Evolutionary conservation across 768 basidiomycete genomes (phyloP).

Genomic region (Sporobolomyces roseus): DNA sequence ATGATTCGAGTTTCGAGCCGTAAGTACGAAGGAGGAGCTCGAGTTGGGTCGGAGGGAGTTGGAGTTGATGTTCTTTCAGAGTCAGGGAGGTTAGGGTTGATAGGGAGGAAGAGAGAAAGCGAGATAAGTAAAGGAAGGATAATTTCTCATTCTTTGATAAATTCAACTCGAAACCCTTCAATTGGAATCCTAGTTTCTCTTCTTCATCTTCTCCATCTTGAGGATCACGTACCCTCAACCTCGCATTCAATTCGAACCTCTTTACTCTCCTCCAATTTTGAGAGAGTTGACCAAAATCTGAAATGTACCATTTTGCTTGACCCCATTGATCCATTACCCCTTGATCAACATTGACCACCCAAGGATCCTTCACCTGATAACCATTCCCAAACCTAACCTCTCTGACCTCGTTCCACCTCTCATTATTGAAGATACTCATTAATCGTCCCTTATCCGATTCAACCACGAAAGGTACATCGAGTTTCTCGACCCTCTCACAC

Average conservation of each 20-base stretch:
- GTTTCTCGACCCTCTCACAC: neutral
- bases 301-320: neutral
- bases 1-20: neutral
- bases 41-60: neutral
- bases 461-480: slow-evolving; percentile 17
- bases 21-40: neutral
- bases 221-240: neutral
- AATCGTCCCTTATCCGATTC: slow-evolving; percentile 17
- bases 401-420: too few relatives aligned
- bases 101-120: neutral
- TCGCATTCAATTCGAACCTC: neutral
- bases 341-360: slow-evolving; percentile 31
- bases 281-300: neutral
- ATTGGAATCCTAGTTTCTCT: slow-evolving; percentile 1
- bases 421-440: too few relatives aligned
- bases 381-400: slow-evolving; percentile 5
- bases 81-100: neutral
- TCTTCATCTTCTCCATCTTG: slow-evolving; percentile 1
- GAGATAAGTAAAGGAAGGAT: slow-evolving; percentile 5
- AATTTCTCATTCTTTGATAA: slow-evolving; percentile 2
- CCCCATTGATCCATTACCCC: slow-evolving; percentile 16
- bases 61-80: slow-evolving; percentile 21
- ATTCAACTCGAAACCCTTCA: slow-evolving; percentile 12
- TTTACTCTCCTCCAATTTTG: neutral
- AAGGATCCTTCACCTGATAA: slow-evolving; percentile 1